Evolutionary conservation across 306 rosid genomes (phyloP).

Genomic region (Prinsepia uniflora): DNA sequence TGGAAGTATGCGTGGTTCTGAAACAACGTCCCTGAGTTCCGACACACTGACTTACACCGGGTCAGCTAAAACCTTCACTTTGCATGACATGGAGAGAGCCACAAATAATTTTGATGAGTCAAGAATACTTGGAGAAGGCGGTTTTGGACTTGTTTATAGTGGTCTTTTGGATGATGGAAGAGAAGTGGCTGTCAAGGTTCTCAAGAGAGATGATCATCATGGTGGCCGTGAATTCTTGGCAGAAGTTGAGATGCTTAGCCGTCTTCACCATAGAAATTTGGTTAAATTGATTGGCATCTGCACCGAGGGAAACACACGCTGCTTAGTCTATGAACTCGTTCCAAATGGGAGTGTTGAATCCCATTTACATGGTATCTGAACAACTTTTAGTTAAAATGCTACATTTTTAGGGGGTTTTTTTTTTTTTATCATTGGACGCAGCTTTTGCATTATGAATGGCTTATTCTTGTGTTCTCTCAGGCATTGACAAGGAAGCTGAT

Average conservation of each 20-base stretch:
- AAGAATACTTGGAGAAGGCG: conserved; percentile 97
- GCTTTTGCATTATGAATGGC: conserved; percentile 12
- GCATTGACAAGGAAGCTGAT: conserved; percentile 74
- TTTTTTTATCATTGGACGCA: not conserved
- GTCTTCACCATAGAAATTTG: conserved; percentile 89
- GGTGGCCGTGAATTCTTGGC: conserved; percentile 95
- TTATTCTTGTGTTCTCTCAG: conserved; percentile 33
- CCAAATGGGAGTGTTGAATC: conserved; percentile 98
- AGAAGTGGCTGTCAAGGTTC: conserved; percentile 87
- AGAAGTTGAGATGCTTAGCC: conserved; percentile 97
- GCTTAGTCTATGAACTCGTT: conserved; percentile 89
- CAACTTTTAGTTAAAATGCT: conserved; percentile 2
- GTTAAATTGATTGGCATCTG: conserved; percentile 85
- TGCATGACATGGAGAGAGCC: conserved; percentile 72
- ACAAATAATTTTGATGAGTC: conserved; percentile 71
- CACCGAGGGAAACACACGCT: conserved; percentile 71
- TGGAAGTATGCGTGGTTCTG: conserved; percentile 45
- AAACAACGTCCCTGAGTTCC: conserved; percentile 47
- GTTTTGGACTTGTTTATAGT: conserved; percentile 85
- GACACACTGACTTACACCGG: conserved; percentile 60
- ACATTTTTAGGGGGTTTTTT: not conserved
- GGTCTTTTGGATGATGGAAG: conserved; percentile 78
- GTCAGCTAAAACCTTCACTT: conserved; percentile 65
- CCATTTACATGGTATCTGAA: conserved; percentile 75
- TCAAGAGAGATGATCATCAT: conserved; percentile 77